Base-by-base conservation (phyloP, 805 yeast species). In the Wickerhamiella spandovensis region DNA sequence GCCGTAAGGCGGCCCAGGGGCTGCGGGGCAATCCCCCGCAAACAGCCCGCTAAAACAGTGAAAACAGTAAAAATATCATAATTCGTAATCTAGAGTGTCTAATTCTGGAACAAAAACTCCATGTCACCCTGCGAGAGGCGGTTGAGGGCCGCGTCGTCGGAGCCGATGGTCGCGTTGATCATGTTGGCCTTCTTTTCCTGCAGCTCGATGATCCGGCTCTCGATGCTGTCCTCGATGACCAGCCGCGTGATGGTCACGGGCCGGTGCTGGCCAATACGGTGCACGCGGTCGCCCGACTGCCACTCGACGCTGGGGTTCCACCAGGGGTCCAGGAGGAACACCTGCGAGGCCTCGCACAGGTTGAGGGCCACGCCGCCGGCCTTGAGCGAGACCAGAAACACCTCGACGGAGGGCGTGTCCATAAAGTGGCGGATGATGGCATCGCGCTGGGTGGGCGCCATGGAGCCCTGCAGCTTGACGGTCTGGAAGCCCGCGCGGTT, bases 311-410 rank as follows among this genome's bases (percentile, higher is more conserved):
- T 84, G 1, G 97, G 97, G 64, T 92, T 94, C 97, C 98, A 92
- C 98, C 98, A 92, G 35, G 97, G 97, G 61, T 92, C 99, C 72
- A 92, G 72, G 44, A 92, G 74, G 58, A 92, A 92, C 45, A 92
- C 97, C 61, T 90, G 97, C 2, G 94, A 88, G 0, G 98, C 97
- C 61, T 94, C 99, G 61, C 96, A 90, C 56, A 92, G 72, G 64
- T 92, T 92, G 56, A 92, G 72, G 0, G 98, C 98, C 43, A 92
- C 98, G 68, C 99, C 99, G 57, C 99, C 99, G 0, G 99, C 99
- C 63, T 92, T 92, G 59, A 92, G 74, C 35, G 96, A 87, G 8
- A 92, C 98, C 55, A 92, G 67, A 62, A 92, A 92, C 8, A 92
- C 95, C 65, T 92, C 98, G 39, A 90, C 96, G 43, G 76, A 76